Evolutionary conservation across 2,329 filamentous ascomycete species (phyloP).

Genomic region (Diaporthe velutina): DNA sequence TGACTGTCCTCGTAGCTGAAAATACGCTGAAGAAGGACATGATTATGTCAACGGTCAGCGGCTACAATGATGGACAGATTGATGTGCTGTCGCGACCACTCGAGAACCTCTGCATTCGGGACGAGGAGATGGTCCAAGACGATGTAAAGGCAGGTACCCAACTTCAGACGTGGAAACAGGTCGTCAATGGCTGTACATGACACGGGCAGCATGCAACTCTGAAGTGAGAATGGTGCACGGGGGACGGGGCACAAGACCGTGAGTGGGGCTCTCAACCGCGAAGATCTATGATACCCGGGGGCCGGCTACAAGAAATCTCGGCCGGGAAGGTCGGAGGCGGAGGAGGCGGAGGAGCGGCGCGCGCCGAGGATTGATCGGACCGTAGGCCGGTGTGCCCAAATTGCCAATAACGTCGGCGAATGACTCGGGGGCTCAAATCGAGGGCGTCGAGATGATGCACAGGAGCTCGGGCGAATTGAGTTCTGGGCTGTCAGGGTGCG

Average conservation of each 20-base stretch:
- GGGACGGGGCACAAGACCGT: background rate
- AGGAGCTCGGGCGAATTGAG: slow-evolving; percentile 9
- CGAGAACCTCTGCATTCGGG: background rate
- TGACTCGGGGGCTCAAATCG: slow-evolving; percentile 23
- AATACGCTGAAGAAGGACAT: background rate
- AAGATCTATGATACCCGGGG: background rate
- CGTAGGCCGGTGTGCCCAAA: background rate
- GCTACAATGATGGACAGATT: background rate
- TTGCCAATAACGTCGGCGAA: slow-evolving; percentile 3
- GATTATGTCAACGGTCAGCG: background rate
- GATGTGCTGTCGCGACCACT: background rate
- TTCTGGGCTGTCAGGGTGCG: background rate
- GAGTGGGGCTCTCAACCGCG: background rate
- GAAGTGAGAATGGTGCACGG: background rate
- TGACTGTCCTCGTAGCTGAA: background rate
- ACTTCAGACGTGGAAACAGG: background rate
- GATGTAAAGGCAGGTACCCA: background rate
- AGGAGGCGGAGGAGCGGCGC: background rate
- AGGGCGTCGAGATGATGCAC: slow-evolving; percentile 12
- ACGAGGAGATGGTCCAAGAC: background rate
- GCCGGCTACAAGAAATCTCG: background rate
- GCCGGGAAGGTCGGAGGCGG: slow-evolving; percentile 7
- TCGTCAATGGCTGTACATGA: background rate
- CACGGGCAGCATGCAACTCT: background rate
- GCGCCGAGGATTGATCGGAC: slow-evolving; percentile 6